A percentile compares a stretch with the other conserved stretches of the same genome.
phyloP scores from a whole-genome alignment of 345 rosid genomes.

The Mercurialis annua region DNA sequence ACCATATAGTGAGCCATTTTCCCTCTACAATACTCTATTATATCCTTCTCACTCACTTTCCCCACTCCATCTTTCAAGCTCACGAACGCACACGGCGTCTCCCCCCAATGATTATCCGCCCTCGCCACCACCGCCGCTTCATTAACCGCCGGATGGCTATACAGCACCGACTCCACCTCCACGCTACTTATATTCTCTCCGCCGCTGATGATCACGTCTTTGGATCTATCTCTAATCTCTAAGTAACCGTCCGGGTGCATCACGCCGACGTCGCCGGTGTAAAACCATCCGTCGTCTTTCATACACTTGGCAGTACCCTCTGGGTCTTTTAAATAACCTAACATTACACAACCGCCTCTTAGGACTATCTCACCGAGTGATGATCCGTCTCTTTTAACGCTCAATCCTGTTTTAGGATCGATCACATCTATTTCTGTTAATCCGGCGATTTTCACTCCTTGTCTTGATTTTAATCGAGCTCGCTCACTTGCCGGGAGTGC shows the following conservation, averaged over 20 bases:
- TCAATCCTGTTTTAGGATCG: constrained; percentile 8
- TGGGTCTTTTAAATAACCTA: constrained; percentile 25
- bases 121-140: constrained; percentile 32
- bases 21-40: constrained; percentile 53
- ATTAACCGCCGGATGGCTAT: constrained; percentile 15
- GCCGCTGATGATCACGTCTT: constrained; percentile 30
- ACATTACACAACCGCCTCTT: constrained; percentile 20
- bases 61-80: constrained; percentile 9
- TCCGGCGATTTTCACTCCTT: constrained; percentile 20
- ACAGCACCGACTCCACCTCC: constrained; percentile 25
- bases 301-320: constrained; percentile 5
- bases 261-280: constrained; percentile 27
- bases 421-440: constrained; percentile 14
- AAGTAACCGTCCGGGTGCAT: constrained; percentile 26
- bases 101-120: constrained; percentile 26
- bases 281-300: constrained; percentile 25
- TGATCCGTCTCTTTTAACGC: constrained; percentile 20
- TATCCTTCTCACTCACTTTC: constrained; percentile 31
- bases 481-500: constrained; percentile 14
- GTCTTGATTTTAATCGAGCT: constrained; percentile 24
- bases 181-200: constrained; percentile 31
- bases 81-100: constrained; percentile 29
- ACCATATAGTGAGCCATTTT: constrained; percentile 74
- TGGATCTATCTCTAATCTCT: constrained; percentile 28
- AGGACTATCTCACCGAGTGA: constrained; percentile 20